phyloP scores from a whole-genome alignment of 1,284 basidiomycete species.

The Cutaneotrichosporon arboriforme region DNA sequence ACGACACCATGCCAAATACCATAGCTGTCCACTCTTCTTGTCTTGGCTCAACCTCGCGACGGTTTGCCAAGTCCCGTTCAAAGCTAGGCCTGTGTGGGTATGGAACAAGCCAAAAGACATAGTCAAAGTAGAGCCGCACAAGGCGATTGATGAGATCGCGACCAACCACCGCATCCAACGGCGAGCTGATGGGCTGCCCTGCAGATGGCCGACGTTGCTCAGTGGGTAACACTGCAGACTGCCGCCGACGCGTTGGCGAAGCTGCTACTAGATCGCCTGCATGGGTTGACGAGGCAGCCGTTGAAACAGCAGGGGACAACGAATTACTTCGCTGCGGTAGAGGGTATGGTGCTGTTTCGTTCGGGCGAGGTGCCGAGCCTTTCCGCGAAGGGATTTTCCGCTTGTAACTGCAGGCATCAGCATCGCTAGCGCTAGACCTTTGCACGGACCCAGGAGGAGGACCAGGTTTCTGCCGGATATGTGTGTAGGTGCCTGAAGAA shows the following conservation, averaged over 20 bases:
- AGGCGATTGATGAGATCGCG: conserved; percentile 46
- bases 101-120: conserved; percentile 73
- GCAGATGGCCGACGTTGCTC: not conserved
- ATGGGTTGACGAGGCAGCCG: not conserved
- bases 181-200: not conserved
- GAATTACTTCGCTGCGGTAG: not conserved
- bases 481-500: not conserved
- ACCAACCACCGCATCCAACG: not conserved
- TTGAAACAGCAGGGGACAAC: not conserved
- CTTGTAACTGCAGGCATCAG: not conserved
- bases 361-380: not conserved
- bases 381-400: not conserved
- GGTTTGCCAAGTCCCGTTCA: conserved; percentile 68
- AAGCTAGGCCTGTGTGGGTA: conserved; percentile 57
- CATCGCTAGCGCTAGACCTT: too few relatives aligned
- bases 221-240: too few relatives aligned
- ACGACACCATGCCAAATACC: conserved; percentile 74
- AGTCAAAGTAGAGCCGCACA: conserved; percentile 75
- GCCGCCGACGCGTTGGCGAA: not conserved
- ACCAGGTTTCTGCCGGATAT: conserved; percentile 1
- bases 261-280: too few relatives aligned
- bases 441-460: not conserved
- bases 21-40: conserved; percentile 61
- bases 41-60: conserved; percentile 68
- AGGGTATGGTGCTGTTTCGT: not conserved